Evolutionary conservation across 768 basidiomycete species (phyloP), one percentile per base, ranked within the genome.

Genomic region (Gymnopilus dilepis): DNA sequence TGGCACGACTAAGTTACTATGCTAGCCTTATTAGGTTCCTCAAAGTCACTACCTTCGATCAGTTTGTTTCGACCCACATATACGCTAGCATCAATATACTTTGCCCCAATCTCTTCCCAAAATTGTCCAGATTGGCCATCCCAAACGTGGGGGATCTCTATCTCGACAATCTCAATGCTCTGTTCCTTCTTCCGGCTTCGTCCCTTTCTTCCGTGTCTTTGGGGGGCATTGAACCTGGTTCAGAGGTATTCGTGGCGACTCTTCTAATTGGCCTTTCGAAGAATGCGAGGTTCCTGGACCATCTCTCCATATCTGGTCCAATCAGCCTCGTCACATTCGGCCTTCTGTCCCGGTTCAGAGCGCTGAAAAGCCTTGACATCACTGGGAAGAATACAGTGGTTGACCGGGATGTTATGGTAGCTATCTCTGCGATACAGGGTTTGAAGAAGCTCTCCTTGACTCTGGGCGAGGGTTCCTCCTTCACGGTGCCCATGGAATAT

Each of bases 1-100:
- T 59, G 21, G 26, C 42, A 22, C 24, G 31, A 21, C 28, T 59
- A n/a, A 21, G 3, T 2, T 42, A 28, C 17, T 59, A 59, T 51
- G 38, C 58, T 5, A 24, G 24, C 6, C 51, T 17, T 34, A 22
- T 59, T 28, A 52, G 28, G 31, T 6, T 1, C 24, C 24, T 59
- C 30, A 41, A 28, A 22, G 3, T 59, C 7, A 6, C 37, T 9
- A 12, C 8, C 12, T 59, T 59, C 19, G 15, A 19, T 31, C 22
- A 59, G 17, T 41, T 21, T 15, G 50, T 59, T 0, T 59, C 58
- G 19, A 51, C 58, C 19, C 58, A 59, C 40, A 52, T 59, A 30
- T 59, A 59, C 33, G 34, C 48, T 15, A 30, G 28, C 17, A 58
- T 47, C 34, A 13, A 2, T 15, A 37, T 34, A 3, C 38, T 31